phyloP scores from a whole-genome alignment of 1,284 basidiomycete species.

The Cutaneotrichosporon sp. region DNA sequence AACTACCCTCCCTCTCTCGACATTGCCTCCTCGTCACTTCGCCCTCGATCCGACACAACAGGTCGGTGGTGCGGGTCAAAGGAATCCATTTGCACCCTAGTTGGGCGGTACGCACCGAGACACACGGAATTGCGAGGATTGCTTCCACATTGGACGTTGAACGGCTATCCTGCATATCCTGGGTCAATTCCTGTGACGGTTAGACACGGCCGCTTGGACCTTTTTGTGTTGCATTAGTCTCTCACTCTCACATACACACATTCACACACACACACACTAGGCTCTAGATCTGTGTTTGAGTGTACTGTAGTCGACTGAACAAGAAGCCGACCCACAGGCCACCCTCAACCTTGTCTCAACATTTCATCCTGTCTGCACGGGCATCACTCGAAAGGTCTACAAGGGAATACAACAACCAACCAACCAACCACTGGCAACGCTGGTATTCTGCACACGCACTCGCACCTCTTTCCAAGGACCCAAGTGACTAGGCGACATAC shows the following conservation, averaged over 20 bases:
- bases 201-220: too few species aligned
- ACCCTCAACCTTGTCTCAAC: background rate
- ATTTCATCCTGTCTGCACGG: conserved; percentile 6
- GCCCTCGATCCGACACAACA: background rate
- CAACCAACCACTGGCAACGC: too few species aligned
- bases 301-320: background rate
- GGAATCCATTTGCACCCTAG: background rate
- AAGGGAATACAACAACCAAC: background rate
- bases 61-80: background rate
- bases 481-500: background rate
- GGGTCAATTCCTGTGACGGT: background rate
- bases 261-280: background rate
- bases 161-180: background rate
- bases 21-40: too few species aligned
- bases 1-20: too few species aligned
- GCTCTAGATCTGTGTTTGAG: too few species aligned
- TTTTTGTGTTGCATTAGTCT: background rate
- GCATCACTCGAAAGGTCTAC: background rate
- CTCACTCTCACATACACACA: background rate
- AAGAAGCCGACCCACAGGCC: conserved; percentile 9
- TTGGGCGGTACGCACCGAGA: background rate
- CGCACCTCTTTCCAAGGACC: too few species aligned
- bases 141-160: background rate
- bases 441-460: too few species aligned
- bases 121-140: background rate